Evolutionary conservation across 129 eudicot genomes (phyloP).

Genomic region (Calendula officinalis): DNA sequence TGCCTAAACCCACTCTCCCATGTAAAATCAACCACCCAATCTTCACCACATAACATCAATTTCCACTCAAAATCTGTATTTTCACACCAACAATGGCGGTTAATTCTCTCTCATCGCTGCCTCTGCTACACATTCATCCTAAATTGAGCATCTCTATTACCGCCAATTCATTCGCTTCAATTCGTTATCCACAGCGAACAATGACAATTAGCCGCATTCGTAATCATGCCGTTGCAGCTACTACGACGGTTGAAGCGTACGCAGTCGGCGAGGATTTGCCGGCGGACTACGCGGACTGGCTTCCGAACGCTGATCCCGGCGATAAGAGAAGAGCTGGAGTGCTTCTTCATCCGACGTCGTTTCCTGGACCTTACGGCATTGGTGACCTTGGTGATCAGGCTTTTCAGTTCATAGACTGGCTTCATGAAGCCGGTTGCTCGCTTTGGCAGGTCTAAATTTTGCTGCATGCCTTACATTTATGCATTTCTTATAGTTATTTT

Average conservation of each 20-base stretch:
- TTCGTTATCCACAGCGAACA: slow-evolving; percentile 9
- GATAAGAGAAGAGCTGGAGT: slow-evolving; percentile 79
- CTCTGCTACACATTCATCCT: slow-evolving; percentile 3
- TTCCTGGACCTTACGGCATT: slow-evolving; percentile 82
- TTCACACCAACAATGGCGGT: slow-evolving; percentile 27
- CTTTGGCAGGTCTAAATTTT: slow-evolving; percentile 81
- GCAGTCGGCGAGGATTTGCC: slow-evolving; percentile 80
- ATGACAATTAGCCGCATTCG: slow-evolving; percentile 18
- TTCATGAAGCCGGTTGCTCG: slow-evolving; percentile 83
- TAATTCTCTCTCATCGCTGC: slow-evolving; percentile 19
- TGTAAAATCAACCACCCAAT: slow-evolving; percentile 22
- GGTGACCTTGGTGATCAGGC: slow-evolving; percentile 93
- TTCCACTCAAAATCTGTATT: slow-evolving; percentile 5
- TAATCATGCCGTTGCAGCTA: slow-evolving; percentile 9
- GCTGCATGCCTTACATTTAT: slow-evolving; percentile 5
- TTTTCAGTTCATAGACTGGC: slow-evolving; percentile 81
- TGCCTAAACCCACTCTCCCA: slow-evolving; percentile 37
- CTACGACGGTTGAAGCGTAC: slow-evolving; percentile 30
- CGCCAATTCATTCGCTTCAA: not conserved
- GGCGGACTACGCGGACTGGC: slow-evolving; percentile 58
- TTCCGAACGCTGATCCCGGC: slow-evolving; percentile 41
- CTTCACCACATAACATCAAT: slow-evolving; percentile 13
- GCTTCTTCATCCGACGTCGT: slow-evolving; percentile 94
- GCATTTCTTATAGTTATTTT: slow-evolving; percentile 15
- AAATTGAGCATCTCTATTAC: not conserved